Evolutionary conservation across 306 rosid species (phyloP).

Genomic region (Cucumis hystrix): DNA sequence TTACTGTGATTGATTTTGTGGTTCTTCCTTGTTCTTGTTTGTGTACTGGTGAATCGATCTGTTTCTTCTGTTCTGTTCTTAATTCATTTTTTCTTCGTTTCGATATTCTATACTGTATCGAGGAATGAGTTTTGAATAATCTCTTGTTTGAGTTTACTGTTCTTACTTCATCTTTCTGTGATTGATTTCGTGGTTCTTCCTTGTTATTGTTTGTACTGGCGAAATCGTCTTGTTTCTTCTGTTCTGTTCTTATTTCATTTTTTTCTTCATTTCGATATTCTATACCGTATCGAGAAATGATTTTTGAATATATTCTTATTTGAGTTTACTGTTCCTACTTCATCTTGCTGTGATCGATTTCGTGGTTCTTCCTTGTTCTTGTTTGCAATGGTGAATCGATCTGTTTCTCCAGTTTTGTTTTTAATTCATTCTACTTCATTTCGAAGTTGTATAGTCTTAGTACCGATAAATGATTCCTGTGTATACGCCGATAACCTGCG

Average conservation of each 20-base stretch:
- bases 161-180: too few relatives aligned
- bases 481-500: not conserved
- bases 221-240: not conserved
- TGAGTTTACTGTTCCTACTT: too few relatives aligned
- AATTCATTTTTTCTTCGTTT: too few relatives aligned
- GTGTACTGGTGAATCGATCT: too few relatives aligned
- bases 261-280: not conserved
- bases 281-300: not conserved
- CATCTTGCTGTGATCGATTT: not conserved
- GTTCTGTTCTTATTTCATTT: not conserved
- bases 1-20: too few relatives aligned
- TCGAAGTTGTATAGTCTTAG: not conserved
- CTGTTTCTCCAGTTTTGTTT: not conserved
- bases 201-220: not conserved
- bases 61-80: too few relatives aligned
- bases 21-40: too few relatives aligned
- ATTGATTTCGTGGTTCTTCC: not conserved
- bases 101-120: too few relatives aligned
- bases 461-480: not conserved
- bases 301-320: not conserved
- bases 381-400: not conserved
- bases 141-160: too few relatives aligned
- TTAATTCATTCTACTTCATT: not conserved
- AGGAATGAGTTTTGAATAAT: not conserved
- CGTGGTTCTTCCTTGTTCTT: not conserved